phyloP scores from a whole-genome alignment of 331 rosid genomes.

The Pyracantha coccinea region DNA sequence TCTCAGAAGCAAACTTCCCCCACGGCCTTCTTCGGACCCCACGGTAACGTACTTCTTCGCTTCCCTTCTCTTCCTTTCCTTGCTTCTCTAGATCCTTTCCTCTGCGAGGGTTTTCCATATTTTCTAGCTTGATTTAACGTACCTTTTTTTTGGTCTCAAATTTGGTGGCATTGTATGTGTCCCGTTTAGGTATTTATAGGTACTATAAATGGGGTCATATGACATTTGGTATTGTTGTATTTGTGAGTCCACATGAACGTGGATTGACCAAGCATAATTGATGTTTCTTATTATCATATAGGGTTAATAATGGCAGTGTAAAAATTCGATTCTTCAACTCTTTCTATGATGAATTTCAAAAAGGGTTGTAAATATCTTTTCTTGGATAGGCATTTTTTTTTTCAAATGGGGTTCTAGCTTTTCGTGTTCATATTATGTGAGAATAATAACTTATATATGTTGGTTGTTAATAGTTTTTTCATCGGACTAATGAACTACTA shows the following conservation, averaged over 20 bases:
- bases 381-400: slow-evolving; percentile 10
- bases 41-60: slow-evolving; percentile 48
- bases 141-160: not conserved
- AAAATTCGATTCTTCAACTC: slow-evolving; percentile 65
- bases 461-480: not conserved
- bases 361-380: slow-evolving; percentile 18
- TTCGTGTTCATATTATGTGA: slow-evolving; percentile 1
- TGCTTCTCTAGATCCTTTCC: slow-evolving; percentile 20
- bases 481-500: not conserved
- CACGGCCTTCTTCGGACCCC: slow-evolving; percentile 81
- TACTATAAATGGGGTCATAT: not conserved
- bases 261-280: slow-evolving; percentile 31
- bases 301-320: slow-evolving; percentile 13
- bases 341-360: slow-evolving; percentile 5
- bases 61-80: slow-evolving; percentile 18
- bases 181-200: slow-evolving; percentile 4
- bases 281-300: not conserved
- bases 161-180: not conserved
- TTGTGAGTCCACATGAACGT: slow-evolving; percentile 16
- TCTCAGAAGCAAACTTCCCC: slow-evolving; percentile 95
- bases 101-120: slow-evolving; percentile 44
- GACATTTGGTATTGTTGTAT: not conserved
- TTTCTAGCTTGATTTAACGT: not conserved
- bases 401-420: slow-evolving; percentile 18
- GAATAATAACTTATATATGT: slow-evolving; percentile 17